Evolutionary conservation across 1,139 yeast genomes (phyloP), one percentile per base, ranked within the genome.

Genomic region (Lodderomyces margitis): DNA sequence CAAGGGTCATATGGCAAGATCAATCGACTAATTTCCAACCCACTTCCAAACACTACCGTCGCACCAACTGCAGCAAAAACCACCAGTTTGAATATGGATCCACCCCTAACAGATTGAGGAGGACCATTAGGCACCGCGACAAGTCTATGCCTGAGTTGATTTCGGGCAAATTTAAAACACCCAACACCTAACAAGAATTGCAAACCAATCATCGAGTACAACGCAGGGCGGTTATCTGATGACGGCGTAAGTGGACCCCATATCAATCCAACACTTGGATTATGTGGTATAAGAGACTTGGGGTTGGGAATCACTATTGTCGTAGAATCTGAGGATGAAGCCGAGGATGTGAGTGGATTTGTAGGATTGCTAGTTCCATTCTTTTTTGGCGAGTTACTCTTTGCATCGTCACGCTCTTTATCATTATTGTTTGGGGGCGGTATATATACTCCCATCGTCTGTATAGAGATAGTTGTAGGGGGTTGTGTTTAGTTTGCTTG

Each of bases 241-340:
- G 85, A 81, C 2, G 87, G 87, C 1, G 78, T 81, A 32, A 81
- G 55, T 1, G 86, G 85, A 1, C 85, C 83, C 80, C 83, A 78
- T 32, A 78, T 55, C 36, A 81, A 63, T 1, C 86, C 87, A 17
- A 80, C 58, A 45, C 78, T 75, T 7, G 86, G 87, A 46, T 72
- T 71, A 11, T 50, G 52, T 16, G 74, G 72, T 17, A 64, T 50
- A 39, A 52, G 52, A 10, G 52, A 37, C 5, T 56, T 46, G 9
- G 63, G 62, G 36, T 57, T 57, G 10, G 63, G 60, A 14, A 59
- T 52, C 32, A 52, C 46, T 34, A 59, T 49, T 9, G 58, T 50
- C 7, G 51, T 47, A 8, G 51, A 38, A 10, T 49, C 50, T 11
- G 48, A 34, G 16, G 48, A 39, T 5, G 51, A 44, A 4, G 53